A percentile compares a stretch with the other conserved stretches of the same genome.
Conservation (phyloP, 78 protist genomes). For the Dictyostelium firmibasis region DNA sequence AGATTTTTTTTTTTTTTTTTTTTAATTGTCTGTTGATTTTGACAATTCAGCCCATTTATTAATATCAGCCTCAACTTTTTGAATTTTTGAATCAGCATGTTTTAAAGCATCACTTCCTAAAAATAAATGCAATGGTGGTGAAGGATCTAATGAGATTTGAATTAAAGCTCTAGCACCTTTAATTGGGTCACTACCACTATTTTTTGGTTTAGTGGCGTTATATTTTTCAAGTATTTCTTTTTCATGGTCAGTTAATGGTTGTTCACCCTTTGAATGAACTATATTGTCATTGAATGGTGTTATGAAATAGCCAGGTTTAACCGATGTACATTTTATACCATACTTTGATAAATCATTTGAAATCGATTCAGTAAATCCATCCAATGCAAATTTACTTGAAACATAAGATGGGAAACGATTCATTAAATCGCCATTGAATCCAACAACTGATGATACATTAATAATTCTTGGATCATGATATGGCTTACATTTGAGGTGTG, state of each 20-base stretch:
- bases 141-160: neutral
- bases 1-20: neutral
- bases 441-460: neutral
- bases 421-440: neutral
- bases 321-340: neutral
- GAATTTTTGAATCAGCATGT: neutral
- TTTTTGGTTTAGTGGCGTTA: neutral
- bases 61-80: neutral
- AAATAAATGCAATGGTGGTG: conserved; percentile 16
- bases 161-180: conserved; percentile 16
- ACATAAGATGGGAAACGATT: neutral
- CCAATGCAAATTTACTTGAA: neutral
- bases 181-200: conserved; percentile 28
- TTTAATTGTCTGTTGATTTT: neutral
- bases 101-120: neutral
- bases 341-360: neutral
- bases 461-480: neutral
- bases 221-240: neutral
- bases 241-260: neutral
- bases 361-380: neutral
- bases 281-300: neutral
- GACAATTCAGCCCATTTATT: neutral
- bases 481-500: neutral
- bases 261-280: neutral
- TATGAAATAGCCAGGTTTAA: conserved; percentile 25